Evolutionary conservation across 169 alveolate genomes (phyloP).

Genomic region (Cryptosporidium baileyi): DNA sequence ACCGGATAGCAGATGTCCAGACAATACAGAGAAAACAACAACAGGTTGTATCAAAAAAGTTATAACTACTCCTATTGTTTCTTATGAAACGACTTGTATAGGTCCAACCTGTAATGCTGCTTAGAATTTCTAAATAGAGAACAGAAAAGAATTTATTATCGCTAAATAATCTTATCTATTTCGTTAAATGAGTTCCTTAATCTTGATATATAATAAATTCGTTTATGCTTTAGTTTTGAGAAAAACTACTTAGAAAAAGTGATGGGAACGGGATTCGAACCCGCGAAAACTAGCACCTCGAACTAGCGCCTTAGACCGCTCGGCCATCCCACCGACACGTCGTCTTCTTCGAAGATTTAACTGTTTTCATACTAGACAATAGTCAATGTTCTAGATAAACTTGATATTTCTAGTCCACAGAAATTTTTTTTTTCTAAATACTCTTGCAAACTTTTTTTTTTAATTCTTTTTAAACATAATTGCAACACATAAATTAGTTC

Average conservation of each 20-base stretch:
- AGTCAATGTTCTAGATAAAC: no score
- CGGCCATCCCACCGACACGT: constrained; percentile 70
- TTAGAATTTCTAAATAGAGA: background rate
- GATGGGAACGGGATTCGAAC: constrained; percentile 73
- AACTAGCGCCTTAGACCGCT: constrained; percentile 73
- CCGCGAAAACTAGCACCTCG: constrained; percentile 74
- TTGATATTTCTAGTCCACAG: no score
- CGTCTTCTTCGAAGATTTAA: background rate
- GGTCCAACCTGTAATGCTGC: constrained; percentile 70
- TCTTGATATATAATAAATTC: background rate
- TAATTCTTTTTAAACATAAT: no score
- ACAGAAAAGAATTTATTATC: background rate
- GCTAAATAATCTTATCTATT: background rate
- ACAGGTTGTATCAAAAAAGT: constrained; percentile 70
- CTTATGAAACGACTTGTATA: constrained; percentile 66
- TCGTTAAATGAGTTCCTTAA: background rate
- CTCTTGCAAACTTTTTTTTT: no score
- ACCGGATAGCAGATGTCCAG: constrained; percentile 68
- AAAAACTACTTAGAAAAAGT: constrained; percentile 28
- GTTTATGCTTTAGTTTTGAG: background rate
- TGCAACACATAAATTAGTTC: no score
- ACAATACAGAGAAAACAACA: constrained; percentile 61
- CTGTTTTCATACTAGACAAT: no score
- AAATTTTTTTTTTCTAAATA: no score
- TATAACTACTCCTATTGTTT: constrained; percentile 68